Percentiles rank a stretch among this genome's conserved stretches.
phyloP scores from a whole-genome alignment of 2,329 filamentous ascomycete genomes.

The Neofusicoccum laricinum region DNA sequence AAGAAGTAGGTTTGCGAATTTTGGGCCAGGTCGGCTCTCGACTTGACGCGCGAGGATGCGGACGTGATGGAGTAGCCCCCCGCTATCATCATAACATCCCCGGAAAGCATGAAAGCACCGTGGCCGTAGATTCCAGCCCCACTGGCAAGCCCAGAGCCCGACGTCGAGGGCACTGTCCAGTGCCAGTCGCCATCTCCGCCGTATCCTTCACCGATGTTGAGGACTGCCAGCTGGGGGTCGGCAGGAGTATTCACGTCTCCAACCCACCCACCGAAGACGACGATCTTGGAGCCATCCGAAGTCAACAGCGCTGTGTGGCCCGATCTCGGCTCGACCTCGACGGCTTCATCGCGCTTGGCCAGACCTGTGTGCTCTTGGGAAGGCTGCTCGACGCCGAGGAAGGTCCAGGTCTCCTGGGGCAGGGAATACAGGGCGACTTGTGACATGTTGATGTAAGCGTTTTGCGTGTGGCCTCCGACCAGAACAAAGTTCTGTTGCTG shows the following conservation, averaged over 20 bases:
- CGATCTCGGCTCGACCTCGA: conserved; percentile 71
- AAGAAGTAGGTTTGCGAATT: conserved; percentile 55
- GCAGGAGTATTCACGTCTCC: conserved; percentile 75
- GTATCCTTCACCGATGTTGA: conserved; percentile 73
- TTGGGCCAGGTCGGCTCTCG: conserved; percentile 34
- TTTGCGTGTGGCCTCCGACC: conserved; percentile 78
- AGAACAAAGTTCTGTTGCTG: conserved; percentile 78
- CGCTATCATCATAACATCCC: conserved; percentile 59
- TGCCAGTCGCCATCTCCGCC: conserved; percentile 62
- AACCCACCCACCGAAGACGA: conserved; percentile 90
- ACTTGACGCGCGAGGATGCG: conserved; percentile 31
- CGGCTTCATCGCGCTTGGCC: conserved; percentile 44
- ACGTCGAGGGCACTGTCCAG: conserved; percentile 62
- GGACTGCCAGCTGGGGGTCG: conserved; percentile 73
- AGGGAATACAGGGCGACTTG: conserved; percentile 83
- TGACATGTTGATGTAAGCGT: conserved; percentile 92
- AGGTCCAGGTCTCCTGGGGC: conserved; percentile 84
- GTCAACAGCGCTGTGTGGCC: conserved; percentile 84
- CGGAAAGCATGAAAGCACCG: conserved; percentile 59
- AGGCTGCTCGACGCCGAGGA: conserved; percentile 62
- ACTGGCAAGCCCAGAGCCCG: conserved; percentile 39
- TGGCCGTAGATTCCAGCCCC: conserved; percentile 59
- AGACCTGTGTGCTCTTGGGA: conserved; percentile 54
- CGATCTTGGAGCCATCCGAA: conserved; percentile 71
- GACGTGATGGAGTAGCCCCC: conserved; percentile 56